Conservation (phyloP, 345 rosid genomes). For the Populus pruinosa region DNA sequence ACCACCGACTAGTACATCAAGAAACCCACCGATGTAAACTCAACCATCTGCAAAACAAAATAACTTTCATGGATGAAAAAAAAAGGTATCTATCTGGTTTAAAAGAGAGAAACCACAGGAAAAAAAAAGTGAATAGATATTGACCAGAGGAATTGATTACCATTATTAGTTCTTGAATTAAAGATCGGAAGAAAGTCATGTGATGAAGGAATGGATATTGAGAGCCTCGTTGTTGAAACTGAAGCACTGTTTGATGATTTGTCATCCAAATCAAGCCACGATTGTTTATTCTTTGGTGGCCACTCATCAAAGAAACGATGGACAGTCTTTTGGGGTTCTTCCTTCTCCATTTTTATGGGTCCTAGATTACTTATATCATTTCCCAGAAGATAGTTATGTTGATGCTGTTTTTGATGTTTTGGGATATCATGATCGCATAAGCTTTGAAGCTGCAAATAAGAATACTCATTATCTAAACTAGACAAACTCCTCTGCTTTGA, state of each 20-base stretch:
- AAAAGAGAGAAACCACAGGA: too few species aligned
- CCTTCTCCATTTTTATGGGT: constrained; percentile 39
- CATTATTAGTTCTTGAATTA: constrained; percentile 42
- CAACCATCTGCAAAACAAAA: constrained; percentile 33
- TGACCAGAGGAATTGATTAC: constrained; percentile 12
- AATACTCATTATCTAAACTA: constrained; percentile 42
- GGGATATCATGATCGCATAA: constrained; percentile 19
- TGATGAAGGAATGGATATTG: constrained; percentile 66
- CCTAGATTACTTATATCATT: constrained; percentile 33
- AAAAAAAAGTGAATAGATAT: background rate
- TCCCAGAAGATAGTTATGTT: constrained; percentile 35
- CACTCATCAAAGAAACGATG: constrained; percentile 88
- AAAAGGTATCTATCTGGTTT: background rate
- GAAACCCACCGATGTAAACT: constrained; percentile 16
- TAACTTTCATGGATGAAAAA: background rate
- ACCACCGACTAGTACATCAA: constrained; percentile 19
- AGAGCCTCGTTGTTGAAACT: constrained; percentile 48
- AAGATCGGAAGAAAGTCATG: constrained; percentile 50
- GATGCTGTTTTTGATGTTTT: constrained; percentile 33
- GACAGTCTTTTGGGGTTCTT: constrained; percentile 59
- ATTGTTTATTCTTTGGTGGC: constrained; percentile 57
- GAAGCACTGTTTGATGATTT: constrained; percentile 51
- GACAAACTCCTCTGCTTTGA: constrained; percentile 43
- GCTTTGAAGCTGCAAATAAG: constrained; percentile 58
- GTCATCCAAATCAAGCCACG: constrained; percentile 62